These are phyloP conservation scores for Antitrichia curtipendula DNA, from an alignment of 225 moss, liverwort and hornwort species.

Conservation along the genomic window DNA sequence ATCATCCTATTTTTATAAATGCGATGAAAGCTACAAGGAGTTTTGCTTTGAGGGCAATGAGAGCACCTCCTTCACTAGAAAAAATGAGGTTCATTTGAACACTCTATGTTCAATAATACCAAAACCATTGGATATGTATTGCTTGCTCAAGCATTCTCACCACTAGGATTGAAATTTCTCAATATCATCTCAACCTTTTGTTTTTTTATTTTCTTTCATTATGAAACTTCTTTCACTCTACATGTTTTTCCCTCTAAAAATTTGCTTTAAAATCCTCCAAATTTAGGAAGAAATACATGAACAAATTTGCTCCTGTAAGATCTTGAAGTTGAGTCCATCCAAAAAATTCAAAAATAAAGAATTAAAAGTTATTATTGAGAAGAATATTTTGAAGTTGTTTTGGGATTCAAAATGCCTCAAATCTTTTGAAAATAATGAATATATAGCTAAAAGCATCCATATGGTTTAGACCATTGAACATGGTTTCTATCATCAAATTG, in stretches of 20 bases:
- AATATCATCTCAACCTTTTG: background rate
- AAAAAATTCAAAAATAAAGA: background rate
- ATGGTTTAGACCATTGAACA: background rate
- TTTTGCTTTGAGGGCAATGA: background rate
- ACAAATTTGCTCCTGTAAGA: background rate
- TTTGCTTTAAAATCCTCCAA: no score
- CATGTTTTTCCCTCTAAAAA: background rate
- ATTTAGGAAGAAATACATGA: background rate
- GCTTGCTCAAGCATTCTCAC: background rate
- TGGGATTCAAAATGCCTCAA: no score
- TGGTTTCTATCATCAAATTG: no score
- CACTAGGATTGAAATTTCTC: background rate
- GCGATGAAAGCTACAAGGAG: background rate
- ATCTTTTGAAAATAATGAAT: no score
- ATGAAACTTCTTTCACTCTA: background rate
- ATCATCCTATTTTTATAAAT: background rate
- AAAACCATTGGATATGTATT: background rate
- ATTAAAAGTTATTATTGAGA: background rate
- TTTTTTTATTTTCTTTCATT: background rate
- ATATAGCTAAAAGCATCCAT: no score
- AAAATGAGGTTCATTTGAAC: background rate
- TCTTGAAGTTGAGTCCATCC: background rate
- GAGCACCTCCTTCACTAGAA: background rate
- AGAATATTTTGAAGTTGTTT: background rate
- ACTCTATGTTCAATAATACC: background rate